Conservation (phyloP, 108 stramenopile genomes). For the Skeletonema costatum region DNA sequence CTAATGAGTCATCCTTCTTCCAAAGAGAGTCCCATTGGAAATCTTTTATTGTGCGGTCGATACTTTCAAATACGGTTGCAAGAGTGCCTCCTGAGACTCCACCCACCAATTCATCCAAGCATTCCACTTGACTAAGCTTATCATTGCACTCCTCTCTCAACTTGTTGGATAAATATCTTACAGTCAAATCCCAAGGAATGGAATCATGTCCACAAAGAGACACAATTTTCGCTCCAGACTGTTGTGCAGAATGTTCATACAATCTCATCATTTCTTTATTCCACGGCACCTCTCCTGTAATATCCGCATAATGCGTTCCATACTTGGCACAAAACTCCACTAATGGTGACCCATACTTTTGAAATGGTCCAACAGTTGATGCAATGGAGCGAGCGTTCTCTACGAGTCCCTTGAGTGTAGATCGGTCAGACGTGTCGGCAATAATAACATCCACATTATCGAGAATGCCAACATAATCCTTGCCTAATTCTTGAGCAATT, state of each 20-base stretch:
- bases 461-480: conserved; percentile 18
- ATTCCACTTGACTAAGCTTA: conserved; percentile 48
- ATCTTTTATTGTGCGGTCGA: conserved; percentile 20
- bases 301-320: conserved; percentile 91
- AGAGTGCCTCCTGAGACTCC: conserved; percentile 67
- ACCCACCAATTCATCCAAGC: conserved; percentile 53
- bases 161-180: conserved; percentile 43
- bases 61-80: conserved; percentile 35
- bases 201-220: conserved; percentile 88
- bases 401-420: conserved; percentile 69
- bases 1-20: conserved; percentile 17
- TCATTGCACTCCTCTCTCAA: conserved; percentile 40
- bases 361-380: conserved; percentile 92
- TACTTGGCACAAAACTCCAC: conserved; percentile 78
- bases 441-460: conserved; percentile 51
- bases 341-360: conserved; percentile 67
- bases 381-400: conserved; percentile 72
- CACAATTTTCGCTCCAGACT: conserved; percentile 74
- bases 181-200: conserved; percentile 88
- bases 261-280: conserved; percentile 67
- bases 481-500: conserved; percentile 43
- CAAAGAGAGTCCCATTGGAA: conserved; percentile 1
- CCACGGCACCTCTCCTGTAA: conserved; percentile 93
- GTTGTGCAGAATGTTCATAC: conserved; percentile 55
- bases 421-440: conserved; percentile 60